Evolutionary conservation across 495 filamentous ascomycete species (phyloP).

Genomic region (Podospora tetraspora): DNA sequence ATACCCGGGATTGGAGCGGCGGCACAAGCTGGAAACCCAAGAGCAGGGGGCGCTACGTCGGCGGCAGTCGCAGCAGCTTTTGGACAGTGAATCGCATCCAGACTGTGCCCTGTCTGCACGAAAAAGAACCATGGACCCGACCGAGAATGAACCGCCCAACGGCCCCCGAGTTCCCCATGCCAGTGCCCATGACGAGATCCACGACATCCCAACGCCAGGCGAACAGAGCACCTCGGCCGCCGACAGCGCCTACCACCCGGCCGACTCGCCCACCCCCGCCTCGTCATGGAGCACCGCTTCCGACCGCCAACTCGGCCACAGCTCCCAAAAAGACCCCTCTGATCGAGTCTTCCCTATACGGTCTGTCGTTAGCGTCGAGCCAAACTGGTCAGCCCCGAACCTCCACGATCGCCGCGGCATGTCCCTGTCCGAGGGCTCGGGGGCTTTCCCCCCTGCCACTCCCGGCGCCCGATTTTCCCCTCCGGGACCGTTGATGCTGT

Average conservation of each 20-base stretch:
- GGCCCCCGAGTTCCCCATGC: neutral
- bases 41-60: neutral
- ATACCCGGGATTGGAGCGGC: neutral
- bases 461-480: neutral
- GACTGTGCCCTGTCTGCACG: neutral
- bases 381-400: conserved; percentile 37
- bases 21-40: neutral
- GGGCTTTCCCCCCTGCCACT: neutral
- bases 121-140: neutral
- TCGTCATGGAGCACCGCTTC: conserved; percentile 26
- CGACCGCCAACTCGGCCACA: conserved; percentile 25
- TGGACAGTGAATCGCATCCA: neutral
- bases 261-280: conserved; percentile 14
- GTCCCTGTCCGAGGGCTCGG: conserved; percentile 18
- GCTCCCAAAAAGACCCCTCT: conserved; percentile 30
- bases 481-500: neutral
- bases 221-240: conserved; percentile 10
- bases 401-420: conserved; percentile 17
- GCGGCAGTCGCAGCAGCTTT: neutral
- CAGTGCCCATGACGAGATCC: neutral
- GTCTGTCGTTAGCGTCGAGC: conserved; percentile 71
- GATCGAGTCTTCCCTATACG: conserved; percentile 83
- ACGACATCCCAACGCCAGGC: conserved; percentile 1
- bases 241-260: conserved; percentile 5
- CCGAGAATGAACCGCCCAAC: neutral